Evolutionary conservation across 495 filamentous ascomycete genomes (phyloP).

Genomic region (Tuber umbilicatum): DNA sequence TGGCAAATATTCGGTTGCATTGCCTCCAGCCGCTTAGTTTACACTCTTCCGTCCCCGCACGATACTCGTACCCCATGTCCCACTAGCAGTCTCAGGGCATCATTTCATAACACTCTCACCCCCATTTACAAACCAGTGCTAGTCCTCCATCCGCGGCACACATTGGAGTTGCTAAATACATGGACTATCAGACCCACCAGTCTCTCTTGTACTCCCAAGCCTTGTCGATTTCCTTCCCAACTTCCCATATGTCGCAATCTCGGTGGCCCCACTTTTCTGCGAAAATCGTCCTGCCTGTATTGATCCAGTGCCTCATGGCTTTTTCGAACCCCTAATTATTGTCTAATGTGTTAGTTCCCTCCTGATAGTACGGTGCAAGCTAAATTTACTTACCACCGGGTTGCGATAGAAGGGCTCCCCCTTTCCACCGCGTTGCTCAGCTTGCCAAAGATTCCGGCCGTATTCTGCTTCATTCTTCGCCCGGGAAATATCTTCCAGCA

Average conservation of each 20-base stretch:
- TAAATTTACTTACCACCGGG: conserved; percentile 41
- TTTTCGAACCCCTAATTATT: conserved; percentile 44
- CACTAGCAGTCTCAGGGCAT: too few relatives aligned
- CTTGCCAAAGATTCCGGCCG: conserved; percentile 57
- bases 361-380: neutral
- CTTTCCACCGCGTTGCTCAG: conserved; percentile 51
- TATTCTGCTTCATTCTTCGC: conserved; percentile 40
- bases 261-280: conserved; percentile 56
- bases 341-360: neutral
- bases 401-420: conserved; percentile 59
- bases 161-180: too few relatives aligned
- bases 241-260: conserved; percentile 48
- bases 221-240: conserved; percentile 37
- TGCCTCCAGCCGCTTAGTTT: too few relatives aligned
- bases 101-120: too few relatives aligned
- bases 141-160: too few relatives aligned
- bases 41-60: too few relatives aligned
- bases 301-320: conserved; percentile 51
- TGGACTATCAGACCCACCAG: neutral
- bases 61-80: too few relatives aligned
- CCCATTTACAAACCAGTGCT: too few relatives aligned
- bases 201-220: neutral
- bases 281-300: conserved; percentile 50
- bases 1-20: too few relatives aligned
- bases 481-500: conserved; percentile 46